Evolutionary conservation across 2,329 filamentous ascomycete species (phyloP), one percentile per base, ranked within the genome.

Genomic region (Ophiosphaerella narmari): DNA sequence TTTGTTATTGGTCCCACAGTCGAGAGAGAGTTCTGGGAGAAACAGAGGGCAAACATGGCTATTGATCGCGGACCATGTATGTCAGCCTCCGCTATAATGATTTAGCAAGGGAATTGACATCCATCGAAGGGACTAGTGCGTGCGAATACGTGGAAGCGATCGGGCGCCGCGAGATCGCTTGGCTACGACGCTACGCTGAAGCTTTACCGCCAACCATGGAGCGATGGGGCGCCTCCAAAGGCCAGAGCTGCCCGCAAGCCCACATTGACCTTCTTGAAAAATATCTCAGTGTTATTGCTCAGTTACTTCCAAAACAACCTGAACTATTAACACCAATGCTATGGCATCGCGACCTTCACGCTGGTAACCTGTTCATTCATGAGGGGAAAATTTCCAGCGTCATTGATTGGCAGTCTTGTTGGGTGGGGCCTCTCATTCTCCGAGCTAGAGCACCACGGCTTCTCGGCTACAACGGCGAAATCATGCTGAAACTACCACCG

Each of bases 381-480:
- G 52, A 66, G 21, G 59, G 60, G 32, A 57, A 54, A 35, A 70
- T 78, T 34, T 70, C 71, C 6, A 65, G 69, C 42, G 42, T 78
- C 5, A 76, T 79, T 43, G 74, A 78, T 57, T 78, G 75, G 74
- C 71, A 77, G 56, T 65, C 67, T 14, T 57, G 48, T 7, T 76
- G 68, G 57, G 41, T 54, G 9, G 57, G 53, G 9, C 66, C 64
- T 29, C 43, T 68, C 18, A 60, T 62, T 38, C 46, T 64, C 24
- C 61, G 62, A 45, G 62, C 52, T 35, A 50, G 61, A 40, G 53
- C 56, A 50, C 65, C 68, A 18, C 60, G 60, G 29, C 55, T 72
- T 32, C 54, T 70, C n/a, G 51, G 66, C 38, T 71, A 68, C 52
- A 54, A 59, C 50, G 65, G 67, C 14, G 53, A 69, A 32, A 32